Evolutionary conservation across 768 basidiomycete species (phyloP).

Genomic region (Auriculariales sp.): DNA sequence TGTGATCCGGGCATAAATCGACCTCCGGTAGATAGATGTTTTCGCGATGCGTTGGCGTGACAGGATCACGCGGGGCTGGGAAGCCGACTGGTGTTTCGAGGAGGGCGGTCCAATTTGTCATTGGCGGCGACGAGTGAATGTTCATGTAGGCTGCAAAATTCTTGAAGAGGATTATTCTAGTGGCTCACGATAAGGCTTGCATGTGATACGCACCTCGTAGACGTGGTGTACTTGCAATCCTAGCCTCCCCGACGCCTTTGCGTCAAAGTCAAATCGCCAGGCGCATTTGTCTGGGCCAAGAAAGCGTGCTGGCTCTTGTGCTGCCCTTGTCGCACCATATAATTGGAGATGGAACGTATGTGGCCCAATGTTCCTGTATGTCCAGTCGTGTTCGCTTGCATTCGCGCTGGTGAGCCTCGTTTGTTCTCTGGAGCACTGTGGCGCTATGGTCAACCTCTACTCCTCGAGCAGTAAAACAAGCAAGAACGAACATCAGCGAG

Average conservation of each 20-base stretch:
- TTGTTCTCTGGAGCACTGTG: neutral
- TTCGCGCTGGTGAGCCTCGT: neutral
- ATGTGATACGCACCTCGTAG: neutral
- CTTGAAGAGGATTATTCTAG: neutral
- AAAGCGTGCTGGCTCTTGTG: neutral
- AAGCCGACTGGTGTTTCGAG: neutral
- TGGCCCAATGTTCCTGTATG: neutral
- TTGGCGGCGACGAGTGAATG: neutral
- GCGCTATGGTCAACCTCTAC: neutral
- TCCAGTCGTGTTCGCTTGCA: neutral
- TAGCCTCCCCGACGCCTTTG: neutral
- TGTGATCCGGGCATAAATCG: neutral
- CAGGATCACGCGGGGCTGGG: neutral
- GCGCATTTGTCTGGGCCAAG: neutral
- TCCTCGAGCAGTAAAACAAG: neutral
- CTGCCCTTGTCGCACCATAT: neutral
- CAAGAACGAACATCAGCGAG: neutral
- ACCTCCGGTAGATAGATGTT: neutral
- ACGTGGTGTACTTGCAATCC: neutral
- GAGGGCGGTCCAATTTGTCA: neutral
- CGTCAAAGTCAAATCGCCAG: neutral
- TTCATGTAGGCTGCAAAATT: neutral
- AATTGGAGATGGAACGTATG: neutral
- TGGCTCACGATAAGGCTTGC: no score
- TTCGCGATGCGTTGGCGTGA: neutral